These are phyloP conservation scores for Camellia lanceoleosa DNA, from an alignment of 148 eudicot species.

Conservation along the genomic window DNA sequence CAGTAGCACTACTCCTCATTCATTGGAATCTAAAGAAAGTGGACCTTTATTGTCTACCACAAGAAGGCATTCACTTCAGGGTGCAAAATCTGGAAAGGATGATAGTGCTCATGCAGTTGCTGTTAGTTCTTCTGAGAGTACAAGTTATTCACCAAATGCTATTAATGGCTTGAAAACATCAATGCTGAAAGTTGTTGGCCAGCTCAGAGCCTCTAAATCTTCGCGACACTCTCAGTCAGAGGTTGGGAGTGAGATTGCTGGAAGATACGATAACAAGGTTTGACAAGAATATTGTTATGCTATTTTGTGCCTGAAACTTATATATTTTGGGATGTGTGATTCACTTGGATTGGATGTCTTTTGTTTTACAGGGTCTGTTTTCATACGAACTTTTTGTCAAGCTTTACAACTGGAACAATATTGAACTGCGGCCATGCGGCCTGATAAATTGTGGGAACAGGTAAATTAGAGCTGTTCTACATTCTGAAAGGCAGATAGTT, in stretches of 20 bases:
- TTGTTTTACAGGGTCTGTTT: conserved; percentile 61
- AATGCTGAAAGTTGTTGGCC: conserved; percentile 56
- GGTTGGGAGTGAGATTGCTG: conserved; percentile 37
- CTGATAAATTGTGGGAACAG: conserved; percentile 85
- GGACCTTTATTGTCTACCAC: conserved; percentile 23
- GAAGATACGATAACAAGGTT: conserved; percentile 55
- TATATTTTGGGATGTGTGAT: conserved; percentile 16
- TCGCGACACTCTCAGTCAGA: conserved; percentile 30
- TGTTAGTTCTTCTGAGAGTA: conserved; percentile 25
- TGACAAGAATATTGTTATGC: conserved; percentile 13
- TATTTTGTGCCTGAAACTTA: background rate
- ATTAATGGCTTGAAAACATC: conserved; percentile 49
- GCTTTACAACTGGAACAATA: conserved; percentile 78
- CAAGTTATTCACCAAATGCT: conserved; percentile 24
- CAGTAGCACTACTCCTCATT: conserved; percentile 15
- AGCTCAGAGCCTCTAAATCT: conserved; percentile 41
- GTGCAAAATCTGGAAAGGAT: conserved; percentile 32
- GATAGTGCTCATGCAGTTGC: conserved; percentile 12
- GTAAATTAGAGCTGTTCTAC: conserved; percentile 28
- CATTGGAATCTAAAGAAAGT: conserved; percentile 22
- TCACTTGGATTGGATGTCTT: conserved; percentile 11
- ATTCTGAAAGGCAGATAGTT: background rate
- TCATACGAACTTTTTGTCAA: conserved; percentile 75
- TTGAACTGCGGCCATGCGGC: conserved; percentile 71
- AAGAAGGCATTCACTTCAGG: conserved; percentile 21